These are phyloP conservation scores for Marchantia paleacea DNA, from an alignment of 225 moss, liverwort and hornwort species.

Conservation along the genomic window DNA sequence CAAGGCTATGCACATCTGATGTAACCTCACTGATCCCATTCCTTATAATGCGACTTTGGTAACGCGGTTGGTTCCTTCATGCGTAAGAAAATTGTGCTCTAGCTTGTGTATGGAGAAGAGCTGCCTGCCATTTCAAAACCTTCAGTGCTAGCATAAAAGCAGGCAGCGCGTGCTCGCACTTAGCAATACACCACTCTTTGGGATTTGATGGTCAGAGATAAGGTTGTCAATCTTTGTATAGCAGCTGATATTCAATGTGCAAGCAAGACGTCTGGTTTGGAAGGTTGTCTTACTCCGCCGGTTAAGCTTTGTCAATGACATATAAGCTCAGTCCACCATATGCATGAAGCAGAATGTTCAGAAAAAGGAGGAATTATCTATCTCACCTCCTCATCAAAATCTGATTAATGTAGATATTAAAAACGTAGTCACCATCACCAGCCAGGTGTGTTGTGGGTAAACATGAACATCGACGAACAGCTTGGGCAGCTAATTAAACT, in stretches of 20 bases:
- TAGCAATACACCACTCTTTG: background rate
- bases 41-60: background rate
- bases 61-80: background rate
- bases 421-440: background rate
- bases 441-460: no score
- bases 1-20: background rate
- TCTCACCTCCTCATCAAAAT: background rate
- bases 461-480: background rate
- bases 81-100: background rate
- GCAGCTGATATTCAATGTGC: background rate
- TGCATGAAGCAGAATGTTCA: background rate
- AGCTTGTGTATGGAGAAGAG: background rate
- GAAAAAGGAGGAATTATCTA: background rate
- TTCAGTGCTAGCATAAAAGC: background rate
- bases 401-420: background rate
- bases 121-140: background rate
- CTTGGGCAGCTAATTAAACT: background rate
- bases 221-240: background rate
- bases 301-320: background rate
- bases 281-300: background rate
- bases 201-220: background rate
- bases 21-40: background rate
- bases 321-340: no score
- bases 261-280: background rate
- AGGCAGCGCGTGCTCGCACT: background rate